A percentile compares a stretch with the other conserved stretches of the same genome.
phyloP scores from a whole-genome alignment of 148 eudicot genomes.

The Agrostemma githago region DNA sequence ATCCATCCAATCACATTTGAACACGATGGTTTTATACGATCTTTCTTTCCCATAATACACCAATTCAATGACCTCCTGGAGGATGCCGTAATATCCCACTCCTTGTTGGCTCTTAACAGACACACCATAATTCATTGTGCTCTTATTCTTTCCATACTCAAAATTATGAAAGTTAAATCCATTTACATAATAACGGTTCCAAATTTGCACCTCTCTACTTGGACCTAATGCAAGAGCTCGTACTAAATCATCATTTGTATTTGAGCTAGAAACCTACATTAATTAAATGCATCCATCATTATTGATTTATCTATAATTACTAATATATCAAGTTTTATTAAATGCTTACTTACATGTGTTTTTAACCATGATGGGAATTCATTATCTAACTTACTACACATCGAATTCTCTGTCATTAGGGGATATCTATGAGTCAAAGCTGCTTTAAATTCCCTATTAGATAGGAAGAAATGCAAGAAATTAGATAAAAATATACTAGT shows the following conservation, averaged over 20 bases:
- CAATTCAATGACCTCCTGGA: constrained; percentile 2
- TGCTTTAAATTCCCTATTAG: neutral
- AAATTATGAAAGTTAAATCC: too few species aligned
- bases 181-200: neutral
- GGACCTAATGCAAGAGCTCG: neutral
- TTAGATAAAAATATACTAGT: neutral
- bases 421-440: neutral
- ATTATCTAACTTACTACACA: neutral
- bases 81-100: constrained; percentile 1
- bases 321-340: too few species aligned
- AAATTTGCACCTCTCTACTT: neutral
- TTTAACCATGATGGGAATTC: neutral
- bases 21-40: neutral
- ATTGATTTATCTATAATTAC: too few species aligned
- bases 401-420: neutral
- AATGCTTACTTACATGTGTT: constrained; percentile 3
- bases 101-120: neutral
- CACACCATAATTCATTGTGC: constrained; percentile 1
- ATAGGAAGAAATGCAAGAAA: too few species aligned
- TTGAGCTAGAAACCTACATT: neutral
- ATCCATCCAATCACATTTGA: neutral
- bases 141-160: constrained; percentile 1
- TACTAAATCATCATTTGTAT: neutral
- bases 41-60: neutral
- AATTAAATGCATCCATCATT: too few species aligned